A percentile compares a stretch with the other conserved stretches of the same genome.
These are phyloP conservation scores for Citrus sp. DNA, from an alignment of 345 rosid species.

Conservation along the genomic window DNA sequence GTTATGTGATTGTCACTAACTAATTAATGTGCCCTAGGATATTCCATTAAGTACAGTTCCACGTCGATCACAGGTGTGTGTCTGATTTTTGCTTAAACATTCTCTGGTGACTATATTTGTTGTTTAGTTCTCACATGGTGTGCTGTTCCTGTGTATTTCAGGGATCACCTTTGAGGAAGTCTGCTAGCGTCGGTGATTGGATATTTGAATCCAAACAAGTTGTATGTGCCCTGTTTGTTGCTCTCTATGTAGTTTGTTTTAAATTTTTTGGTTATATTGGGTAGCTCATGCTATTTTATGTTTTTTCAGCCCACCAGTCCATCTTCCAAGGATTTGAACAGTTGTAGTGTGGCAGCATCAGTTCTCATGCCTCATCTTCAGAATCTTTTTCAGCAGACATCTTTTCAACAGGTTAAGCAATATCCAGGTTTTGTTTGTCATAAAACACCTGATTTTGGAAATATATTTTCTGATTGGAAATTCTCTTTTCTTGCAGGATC, in stretches of 20 bases:
- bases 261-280: constrained; percentile 9
- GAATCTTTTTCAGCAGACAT: constrained; percentile 80
- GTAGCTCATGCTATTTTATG: background rate
- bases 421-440: background rate
- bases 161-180: constrained; percentile 86
- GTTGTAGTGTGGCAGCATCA: constrained; percentile 36
- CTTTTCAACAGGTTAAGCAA: constrained; percentile 74
- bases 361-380: constrained; percentile 75
- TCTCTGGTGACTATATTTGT: constrained; percentile 6
- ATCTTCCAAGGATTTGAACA: constrained; percentile 49
- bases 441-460: background rate
- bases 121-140: constrained; percentile 19
- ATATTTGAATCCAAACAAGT: constrained; percentile 57
- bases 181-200: constrained; percentile 99
- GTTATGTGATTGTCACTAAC: constrained; percentile 38
- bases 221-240: constrained; percentile 37
- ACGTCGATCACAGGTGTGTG: constrained; percentile 81
- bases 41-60: constrained; percentile 76
- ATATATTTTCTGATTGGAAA: constrained; percentile 13
- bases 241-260: background rate
- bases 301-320: constrained; percentile 56
- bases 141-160: constrained; percentile 34
- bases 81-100: constrained; percentile 22
- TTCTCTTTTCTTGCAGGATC: constrained; percentile 55
- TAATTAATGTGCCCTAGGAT: constrained; percentile 59